Conservation (phyloP, 139 green algal species). For the Picochlorum costavermella region DNA sequence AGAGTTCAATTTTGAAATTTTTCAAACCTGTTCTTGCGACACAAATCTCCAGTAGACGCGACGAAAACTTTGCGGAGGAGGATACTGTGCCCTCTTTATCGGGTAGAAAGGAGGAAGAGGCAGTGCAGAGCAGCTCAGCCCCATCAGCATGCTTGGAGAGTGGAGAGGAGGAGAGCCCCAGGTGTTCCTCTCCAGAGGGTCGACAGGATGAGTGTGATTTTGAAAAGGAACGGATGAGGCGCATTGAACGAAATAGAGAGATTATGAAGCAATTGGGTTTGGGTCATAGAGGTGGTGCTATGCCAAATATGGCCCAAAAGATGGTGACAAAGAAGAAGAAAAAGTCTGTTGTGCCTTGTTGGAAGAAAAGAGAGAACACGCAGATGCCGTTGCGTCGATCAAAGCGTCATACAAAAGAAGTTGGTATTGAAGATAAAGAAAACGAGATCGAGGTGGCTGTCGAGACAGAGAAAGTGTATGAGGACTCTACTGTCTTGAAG, state of each 20-base stretch:
- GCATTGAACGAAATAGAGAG: conserved; percentile 21
- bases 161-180: too few species aligned
- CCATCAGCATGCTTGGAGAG: too few species aligned
- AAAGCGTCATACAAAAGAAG: neutral
- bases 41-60: too few species aligned
- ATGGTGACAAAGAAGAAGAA: too few species aligned
- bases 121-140: too few species aligned
- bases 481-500: neutral
- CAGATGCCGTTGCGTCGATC: too few species aligned
- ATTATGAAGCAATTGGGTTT: conserved; percentile 7
- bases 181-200: too few species aligned
- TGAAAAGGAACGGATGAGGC: conserved; percentile 10
- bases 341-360: neutral
- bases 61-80: too few species aligned
- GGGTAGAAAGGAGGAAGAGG: too few species aligned
- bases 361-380: too few species aligned
- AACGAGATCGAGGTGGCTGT: neutral
- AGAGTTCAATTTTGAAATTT: conserved; percentile 2
- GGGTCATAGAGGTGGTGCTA: neutral
- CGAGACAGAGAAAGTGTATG: neutral
- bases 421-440: neutral
- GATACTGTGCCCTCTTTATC: too few species aligned
- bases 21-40: neutral
- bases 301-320: too few species aligned
- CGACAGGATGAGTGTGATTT: neutral